Conservation (phyloP, 208 protist genomes). For the Kentomonas sorsogonicus region DNA sequence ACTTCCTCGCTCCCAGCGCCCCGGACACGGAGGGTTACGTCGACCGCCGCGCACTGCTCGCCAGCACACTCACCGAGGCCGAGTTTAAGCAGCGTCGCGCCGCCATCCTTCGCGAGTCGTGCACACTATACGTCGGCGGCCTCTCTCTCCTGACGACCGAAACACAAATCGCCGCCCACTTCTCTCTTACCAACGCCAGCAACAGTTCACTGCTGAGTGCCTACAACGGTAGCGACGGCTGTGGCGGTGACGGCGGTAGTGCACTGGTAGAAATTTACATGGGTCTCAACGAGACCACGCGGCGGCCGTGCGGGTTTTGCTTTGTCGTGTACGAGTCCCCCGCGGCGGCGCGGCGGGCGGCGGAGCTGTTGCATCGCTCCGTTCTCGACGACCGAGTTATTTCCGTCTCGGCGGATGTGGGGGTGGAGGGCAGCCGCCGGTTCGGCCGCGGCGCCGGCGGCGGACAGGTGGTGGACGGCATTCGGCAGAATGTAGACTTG, state of each 20-base stretch:
- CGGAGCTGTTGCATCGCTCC: constrained; percentile 73
- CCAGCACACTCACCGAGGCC: constrained; percentile 54
- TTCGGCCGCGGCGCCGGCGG: constrained; percentile 84
- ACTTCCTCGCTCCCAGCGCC: constrained; percentile 49
- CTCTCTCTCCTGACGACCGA: too few relatives aligned
- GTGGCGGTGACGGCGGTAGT: too few relatives aligned
- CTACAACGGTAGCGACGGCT: too few relatives aligned
- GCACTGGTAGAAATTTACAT: too few relatives aligned
- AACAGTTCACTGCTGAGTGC: too few relatives aligned
- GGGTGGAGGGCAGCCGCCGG: constrained; percentile 63
- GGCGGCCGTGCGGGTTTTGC: constrained; percentile 98
- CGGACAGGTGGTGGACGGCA: constrained; percentile 91
- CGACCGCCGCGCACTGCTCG: constrained; percentile 75
- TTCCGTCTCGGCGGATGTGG: constrained; percentile 83
- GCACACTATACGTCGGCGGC: too few relatives aligned
- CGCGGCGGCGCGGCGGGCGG: constrained; percentile 86
- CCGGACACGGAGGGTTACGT: constrained; percentile 81
- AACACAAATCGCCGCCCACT: too few relatives aligned
- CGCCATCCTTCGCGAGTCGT: too few relatives aligned
- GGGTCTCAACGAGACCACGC: constrained; percentile 93
- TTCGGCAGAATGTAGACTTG: constrained; percentile 87
- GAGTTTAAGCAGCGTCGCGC: constrained; percentile 57
- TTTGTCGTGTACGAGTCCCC: constrained; percentile 96
- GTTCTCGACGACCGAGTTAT: constrained; percentile 81
- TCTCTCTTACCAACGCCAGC: too few relatives aligned